Evolutionary conservation across 768 basidiomycete genomes (phyloP).

Genomic region (Leccinum longicurvipes): DNA sequence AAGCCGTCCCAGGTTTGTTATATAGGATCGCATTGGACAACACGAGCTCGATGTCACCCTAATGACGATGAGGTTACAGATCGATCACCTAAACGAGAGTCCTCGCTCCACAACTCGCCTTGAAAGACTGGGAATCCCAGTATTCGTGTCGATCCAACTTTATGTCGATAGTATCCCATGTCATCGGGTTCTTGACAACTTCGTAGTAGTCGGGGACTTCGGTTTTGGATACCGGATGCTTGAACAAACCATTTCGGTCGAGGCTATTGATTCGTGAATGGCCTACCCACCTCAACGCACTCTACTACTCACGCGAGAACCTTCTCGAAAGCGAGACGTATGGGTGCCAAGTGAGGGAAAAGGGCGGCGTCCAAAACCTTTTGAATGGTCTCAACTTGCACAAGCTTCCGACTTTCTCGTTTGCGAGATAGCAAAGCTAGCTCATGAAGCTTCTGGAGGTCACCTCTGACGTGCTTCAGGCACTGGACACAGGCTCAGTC

Average conservation of each 20-base stretch:
- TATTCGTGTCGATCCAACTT: conserved; percentile 85
- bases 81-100: not conserved
- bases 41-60: conserved; percentile 85
- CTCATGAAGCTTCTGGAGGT: conserved; percentile 70
- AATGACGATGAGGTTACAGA: not conserved
- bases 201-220: conserved; percentile 92
- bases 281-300: not conserved
- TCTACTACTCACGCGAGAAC: conserved; percentile 59
- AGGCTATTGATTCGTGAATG: conserved; percentile 42
- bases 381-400: conserved; percentile 63
- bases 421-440: conserved; percentile 67
- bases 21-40: conserved; percentile 83
- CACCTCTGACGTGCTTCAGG: conserved; percentile 64
- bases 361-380: conserved; percentile 60
- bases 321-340: conserved; percentile 66
- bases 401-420: conserved; percentile 79
- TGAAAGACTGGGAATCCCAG: conserved; percentile 71
- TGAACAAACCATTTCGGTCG: conserved; percentile 75
- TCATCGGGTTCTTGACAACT: conserved; percentile 83
- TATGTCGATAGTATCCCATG: conserved; percentile 75
- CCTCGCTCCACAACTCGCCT: conserved; percentile 37
- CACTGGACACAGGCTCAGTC: conserved; percentile 30
- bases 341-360: conserved; percentile 59
- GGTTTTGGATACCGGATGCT: conserved; percentile 71
- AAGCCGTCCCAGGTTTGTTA: conserved; percentile 70